Conservation (phyloP, 371 early-diverging fungal species). For the Parasitella parasitica region DNA sequence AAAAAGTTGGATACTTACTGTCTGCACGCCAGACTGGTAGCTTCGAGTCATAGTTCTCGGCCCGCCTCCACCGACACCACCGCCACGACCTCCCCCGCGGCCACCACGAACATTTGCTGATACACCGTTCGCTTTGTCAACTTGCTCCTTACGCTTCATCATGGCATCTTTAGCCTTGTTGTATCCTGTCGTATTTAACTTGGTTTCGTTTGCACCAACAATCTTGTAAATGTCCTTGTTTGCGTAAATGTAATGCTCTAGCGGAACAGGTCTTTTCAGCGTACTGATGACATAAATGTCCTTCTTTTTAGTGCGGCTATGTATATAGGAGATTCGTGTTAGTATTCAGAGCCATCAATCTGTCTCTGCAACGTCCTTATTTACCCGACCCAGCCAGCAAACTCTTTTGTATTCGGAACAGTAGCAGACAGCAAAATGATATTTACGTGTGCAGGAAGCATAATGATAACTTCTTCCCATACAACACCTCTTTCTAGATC, state of each 20-base stretch:
- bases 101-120: constrained; percentile 39
- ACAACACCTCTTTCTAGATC: constrained; percentile 99
- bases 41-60: constrained; percentile 36
- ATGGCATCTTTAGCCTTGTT: constrained; percentile 67
- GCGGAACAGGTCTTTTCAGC: constrained; percentile 93
- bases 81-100: constrained; percentile 52
- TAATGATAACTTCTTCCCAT: constrained; percentile 99
- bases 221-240: constrained; percentile 83
- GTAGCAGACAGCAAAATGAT: constrained; percentile 98
- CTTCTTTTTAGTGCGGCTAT: constrained; percentile 92
- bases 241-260: constrained; percentile 95
- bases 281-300: constrained; percentile 99
- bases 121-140: constrained; percentile 34
- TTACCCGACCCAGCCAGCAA: constrained; percentile 99
- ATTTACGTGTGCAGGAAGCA: constrained; percentile 95
- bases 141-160: constrained; percentile 54
- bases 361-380: background rate
- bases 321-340: too few species aligned
- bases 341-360: background rate
- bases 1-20: constrained; percentile 11
- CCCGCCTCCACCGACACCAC: constrained; percentile 47
- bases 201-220: constrained; percentile 69
- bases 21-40: constrained; percentile 42
- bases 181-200: constrained; percentile 52
- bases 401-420: constrained; percentile 98